Evolutionary conservation across 495 filamentous ascomycete genomes (phyloP), one percentile per base, ranked within the genome.

Genomic region (Tirmania nivea): DNA sequence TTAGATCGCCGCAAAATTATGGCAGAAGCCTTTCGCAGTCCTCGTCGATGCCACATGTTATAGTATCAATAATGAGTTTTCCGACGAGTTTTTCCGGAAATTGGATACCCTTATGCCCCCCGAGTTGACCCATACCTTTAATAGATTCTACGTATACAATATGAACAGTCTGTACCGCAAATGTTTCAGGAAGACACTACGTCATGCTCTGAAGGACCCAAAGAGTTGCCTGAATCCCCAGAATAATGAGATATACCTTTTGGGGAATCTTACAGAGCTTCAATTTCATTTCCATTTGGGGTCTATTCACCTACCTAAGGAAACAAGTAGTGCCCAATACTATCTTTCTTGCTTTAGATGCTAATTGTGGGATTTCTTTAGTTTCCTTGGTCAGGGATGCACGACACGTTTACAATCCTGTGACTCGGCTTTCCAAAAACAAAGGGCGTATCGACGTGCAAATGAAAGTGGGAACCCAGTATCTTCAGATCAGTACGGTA

Each of bases 11-110:
- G 79, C 76, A 56, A 72, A 76, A 49, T 68, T 80, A 57, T 80
- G 78, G 78, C 74, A 81, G 55, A 75, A 77, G 35, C 75, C 75
- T 1, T 81, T 80, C 56, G 76, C 75, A 8, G 60, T 81, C 14
- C 68, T 81, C 20, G 73, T 81, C 49, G 78, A 81, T 64, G 76
- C 77, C 10, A 81, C 78, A 10, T 80, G 75, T 64, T 78, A 80
- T 56, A 73, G 71, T 56, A 71, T 73, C n/a, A 68, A 72, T 53
- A 76, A 71, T 54, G 78, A 80, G 49, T 69, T 75, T 11, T 73
- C 73, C 45, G 78, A 81, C 58, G 71, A 73, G 14, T 55, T 81
- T 11, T 74, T 78, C 59, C 69, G 69, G 14, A 76, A 72, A 54
- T 60, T 79, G 16, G 74, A 78, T 55, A 64, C 67, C 20, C 69